phyloP scores from a whole-genome alignment of 2,329 filamentous ascomycete genomes.

The Scedosporium boydii region DNA sequence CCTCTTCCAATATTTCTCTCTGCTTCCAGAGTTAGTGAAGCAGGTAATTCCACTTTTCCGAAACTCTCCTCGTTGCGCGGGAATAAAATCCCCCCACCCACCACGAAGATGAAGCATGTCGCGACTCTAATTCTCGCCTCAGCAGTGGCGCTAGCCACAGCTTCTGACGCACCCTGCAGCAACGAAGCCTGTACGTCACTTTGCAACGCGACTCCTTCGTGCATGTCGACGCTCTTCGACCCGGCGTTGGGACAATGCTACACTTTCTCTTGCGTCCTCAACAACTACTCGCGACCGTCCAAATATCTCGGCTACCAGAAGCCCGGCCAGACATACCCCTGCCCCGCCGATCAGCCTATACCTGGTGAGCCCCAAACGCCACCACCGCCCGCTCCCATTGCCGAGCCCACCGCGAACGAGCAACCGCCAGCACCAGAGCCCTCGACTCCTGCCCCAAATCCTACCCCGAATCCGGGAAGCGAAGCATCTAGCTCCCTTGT shows the following conservation, averaged over 20 bases:
- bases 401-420: not conserved
- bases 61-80: not conserved
- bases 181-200: conserved; percentile 6
- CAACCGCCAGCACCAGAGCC: not conserved
- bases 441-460: not conserved
- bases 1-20: not conserved
- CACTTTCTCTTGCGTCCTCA: conserved; percentile 3
- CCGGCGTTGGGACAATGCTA: conserved; percentile 2
- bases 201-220: not conserved
- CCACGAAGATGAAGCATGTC: not conserved
- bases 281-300: conserved; percentile 4
- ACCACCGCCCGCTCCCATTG: not conserved
- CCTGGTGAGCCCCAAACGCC: conserved; percentile 1
- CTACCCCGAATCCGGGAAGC: not conserved
- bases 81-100: not conserved
- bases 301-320: conserved; percentile 7
- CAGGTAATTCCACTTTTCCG: not conserved
- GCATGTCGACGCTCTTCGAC: conserved; percentile 7
- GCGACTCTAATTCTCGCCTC: not conserved
- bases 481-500: not conserved
- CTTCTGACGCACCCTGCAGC: conserved; percentile 3
- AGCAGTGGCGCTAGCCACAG: not conserved
- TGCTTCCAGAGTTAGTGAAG: not conserved
- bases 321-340: not conserved
- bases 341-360: conserved; percentile 4